A percentile compares a stretch with the other conserved stretches of the same genome.
These are phyloP conservation scores for Oleoguttula mirabilis DNA, from an alignment of 495 filamentous ascomycete species.

Conservation along the genomic window DNA sequence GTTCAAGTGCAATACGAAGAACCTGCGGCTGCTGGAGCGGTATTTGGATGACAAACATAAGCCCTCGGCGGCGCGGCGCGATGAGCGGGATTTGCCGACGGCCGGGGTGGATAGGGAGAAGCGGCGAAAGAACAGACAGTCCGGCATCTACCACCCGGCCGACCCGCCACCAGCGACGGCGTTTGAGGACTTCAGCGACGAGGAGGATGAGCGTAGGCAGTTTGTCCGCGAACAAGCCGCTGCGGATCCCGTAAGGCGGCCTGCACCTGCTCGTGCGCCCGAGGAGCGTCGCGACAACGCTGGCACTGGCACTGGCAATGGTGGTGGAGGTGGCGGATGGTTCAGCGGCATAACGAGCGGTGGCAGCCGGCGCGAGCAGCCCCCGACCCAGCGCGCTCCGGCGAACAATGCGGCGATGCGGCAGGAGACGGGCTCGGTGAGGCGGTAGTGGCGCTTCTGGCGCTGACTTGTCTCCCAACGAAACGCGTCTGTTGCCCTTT, in stretches of 20 bases:
- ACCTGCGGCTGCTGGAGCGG: slow-evolving; percentile 27
- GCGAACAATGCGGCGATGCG: neutral
- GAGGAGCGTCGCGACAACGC: neutral
- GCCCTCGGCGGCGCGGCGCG: slow-evolving; percentile 11
- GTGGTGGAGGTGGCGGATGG: neutral
- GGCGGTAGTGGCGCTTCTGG: too few relatives aligned
- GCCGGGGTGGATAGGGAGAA: slow-evolving; percentile 11
- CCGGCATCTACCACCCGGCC: slow-evolving; percentile 10
- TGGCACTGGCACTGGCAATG: neutral
- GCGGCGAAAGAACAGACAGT: slow-evolving; percentile 12
- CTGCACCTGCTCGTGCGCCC: neutral
- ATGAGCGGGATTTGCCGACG: slow-evolving; percentile 10
- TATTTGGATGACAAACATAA: slow-evolving; percentile 28
- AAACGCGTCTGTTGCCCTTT: too few relatives aligned
- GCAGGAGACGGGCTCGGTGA: slow-evolving; percentile 1
- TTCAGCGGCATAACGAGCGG: neutral
- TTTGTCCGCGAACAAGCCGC: neutral
- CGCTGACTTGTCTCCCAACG: too few relatives aligned
- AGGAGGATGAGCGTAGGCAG: slow-evolving; percentile 18
- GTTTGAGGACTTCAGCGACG: slow-evolving; percentile 30
- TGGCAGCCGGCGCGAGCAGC: neutral
- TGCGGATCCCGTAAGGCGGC: neutral
- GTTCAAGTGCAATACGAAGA: slow-evolving; percentile 30
- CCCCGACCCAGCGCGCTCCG: too few relatives aligned
- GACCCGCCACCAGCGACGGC: slow-evolving; percentile 28